Percentiles rank a stretch among this genome's conserved stretches.
Conservation (phyloP, 1,139 yeast species). For the Saccharomyces hybrid region DNA sequence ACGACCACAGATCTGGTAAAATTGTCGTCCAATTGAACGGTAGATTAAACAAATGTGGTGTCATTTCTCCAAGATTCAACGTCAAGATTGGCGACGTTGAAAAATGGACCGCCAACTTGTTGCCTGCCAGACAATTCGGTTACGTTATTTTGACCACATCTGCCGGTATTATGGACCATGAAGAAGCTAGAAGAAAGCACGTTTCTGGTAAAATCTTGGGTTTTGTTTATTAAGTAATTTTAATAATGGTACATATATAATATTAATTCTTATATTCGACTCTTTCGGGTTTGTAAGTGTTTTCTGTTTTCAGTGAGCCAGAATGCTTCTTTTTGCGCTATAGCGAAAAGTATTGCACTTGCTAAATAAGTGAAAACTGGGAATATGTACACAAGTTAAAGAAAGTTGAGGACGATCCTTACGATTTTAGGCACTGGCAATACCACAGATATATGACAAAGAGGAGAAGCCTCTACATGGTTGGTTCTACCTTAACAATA, state of each 20-base stretch:
- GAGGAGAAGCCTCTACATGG: background rate
- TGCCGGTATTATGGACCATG: conserved; percentile 99
- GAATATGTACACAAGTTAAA: background rate
- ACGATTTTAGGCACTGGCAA: background rate
- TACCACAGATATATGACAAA: background rate
- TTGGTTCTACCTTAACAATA: background rate
- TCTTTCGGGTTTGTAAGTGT: too few species aligned
- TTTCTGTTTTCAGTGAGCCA: background rate
- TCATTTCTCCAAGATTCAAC: conserved; percentile 95
- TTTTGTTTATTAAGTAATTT: conserved; percentile 65
- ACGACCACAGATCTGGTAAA: conserved; percentile 98
- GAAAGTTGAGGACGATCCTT: background rate
- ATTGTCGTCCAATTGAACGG: conserved; percentile 95
- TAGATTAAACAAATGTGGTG: conserved; percentile 98
- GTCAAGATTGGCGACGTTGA: conserved; percentile 88
- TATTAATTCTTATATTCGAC: background rate
- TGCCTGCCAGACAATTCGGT: conserved; percentile 99
- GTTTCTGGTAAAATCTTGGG: conserved; percentile 97
- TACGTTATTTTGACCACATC: conserved; percentile 95
- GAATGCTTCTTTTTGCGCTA: background rate
- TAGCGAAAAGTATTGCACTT: background rate
- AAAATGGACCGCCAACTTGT: conserved; percentile 95
- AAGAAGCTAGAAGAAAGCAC: conserved; percentile 99
- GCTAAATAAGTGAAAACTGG: background rate
- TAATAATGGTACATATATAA: background rate